Evolutionary conservation across 306 rosid species (phyloP).

Genomic region (Fragaria iinumae): DNA sequence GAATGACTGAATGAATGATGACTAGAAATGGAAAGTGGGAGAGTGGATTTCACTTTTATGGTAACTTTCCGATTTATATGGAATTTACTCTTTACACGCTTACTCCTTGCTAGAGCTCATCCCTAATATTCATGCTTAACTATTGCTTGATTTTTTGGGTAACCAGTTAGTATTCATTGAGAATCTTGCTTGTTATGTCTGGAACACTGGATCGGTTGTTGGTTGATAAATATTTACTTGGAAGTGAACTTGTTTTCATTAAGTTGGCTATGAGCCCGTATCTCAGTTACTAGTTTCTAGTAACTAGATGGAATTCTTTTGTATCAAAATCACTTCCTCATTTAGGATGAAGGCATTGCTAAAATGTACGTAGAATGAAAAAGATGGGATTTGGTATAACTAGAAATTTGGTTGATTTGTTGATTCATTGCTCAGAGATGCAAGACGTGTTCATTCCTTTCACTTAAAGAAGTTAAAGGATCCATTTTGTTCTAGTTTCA

Average conservation of each 20-base stretch:
- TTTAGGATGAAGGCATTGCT: not conserved
- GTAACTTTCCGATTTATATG: not conserved
- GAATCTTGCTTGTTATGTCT: not conserved
- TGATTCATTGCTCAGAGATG: not conserved
- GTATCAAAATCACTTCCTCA: not conserved
- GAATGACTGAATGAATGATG: too few species aligned
- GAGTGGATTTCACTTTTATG: not conserved
- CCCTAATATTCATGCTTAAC: not conserved
- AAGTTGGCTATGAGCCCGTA: not conserved
- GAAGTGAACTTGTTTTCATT: not conserved
- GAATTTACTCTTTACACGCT: not conserved
- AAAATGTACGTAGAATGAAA: not conserved
- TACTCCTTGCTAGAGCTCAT: not conserved
- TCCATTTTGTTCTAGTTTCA: not conserved
- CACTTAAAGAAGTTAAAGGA: not conserved
- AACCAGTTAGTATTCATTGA: not conserved
- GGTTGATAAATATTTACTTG: not conserved
- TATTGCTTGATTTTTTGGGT: not conserved
- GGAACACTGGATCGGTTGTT: not conserved
- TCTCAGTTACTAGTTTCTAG: not conserved
- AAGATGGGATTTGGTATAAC: not conserved
- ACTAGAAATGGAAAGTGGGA: too few species aligned
- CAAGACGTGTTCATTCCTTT: not conserved
- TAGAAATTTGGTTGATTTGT: not conserved
- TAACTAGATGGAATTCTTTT: constrained; percentile 3